phyloP scores from a whole-genome alignment of 305 asterid genomes.

The Fraxinus platypoda region DNA sequence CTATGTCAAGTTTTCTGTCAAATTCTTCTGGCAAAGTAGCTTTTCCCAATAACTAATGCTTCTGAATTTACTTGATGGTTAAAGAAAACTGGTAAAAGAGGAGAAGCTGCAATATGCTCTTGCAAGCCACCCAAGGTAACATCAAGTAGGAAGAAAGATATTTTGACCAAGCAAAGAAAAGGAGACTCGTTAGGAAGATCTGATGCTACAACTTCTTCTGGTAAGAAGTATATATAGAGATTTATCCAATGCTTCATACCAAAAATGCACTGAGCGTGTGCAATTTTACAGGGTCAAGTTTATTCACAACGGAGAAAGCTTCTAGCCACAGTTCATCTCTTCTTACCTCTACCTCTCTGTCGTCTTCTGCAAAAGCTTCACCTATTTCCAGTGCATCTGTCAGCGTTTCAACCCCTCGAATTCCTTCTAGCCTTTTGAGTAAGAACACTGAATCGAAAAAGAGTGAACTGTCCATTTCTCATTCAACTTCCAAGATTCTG shows the following conservation, averaged over 20 bases:
- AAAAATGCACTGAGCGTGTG: not conserved
- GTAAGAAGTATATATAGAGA: conserved; percentile 22
- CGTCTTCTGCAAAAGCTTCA: not conserved
- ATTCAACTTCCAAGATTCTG: conserved; percentile 28
- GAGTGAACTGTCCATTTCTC: conserved; percentile 26
- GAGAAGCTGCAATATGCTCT: conserved; percentile 5
- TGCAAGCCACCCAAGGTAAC: conserved; percentile 35
- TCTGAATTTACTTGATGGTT: not conserved
- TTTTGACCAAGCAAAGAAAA: conserved; percentile 20
- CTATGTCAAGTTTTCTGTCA: no score
- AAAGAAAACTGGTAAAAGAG: conserved; percentile 24
- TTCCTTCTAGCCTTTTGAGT: conserved; percentile 19
- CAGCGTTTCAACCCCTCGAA: conserved; percentile 21
- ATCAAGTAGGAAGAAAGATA: conserved; percentile 4
- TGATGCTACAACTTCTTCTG: conserved; percentile 19
- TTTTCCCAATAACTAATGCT: not conserved
- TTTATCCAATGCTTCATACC: not conserved
- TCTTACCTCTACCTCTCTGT: conserved; percentile 14
- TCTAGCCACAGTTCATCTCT: conserved; percentile 11
- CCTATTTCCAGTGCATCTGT: not conserved
- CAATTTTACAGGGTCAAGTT: conserved; percentile 30
- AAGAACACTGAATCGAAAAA: conserved; percentile 28
- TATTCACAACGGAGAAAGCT: conserved; percentile 22
- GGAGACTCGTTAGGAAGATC: conserved; percentile 16
- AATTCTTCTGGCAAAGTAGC: no score